Evolutionary conservation across 2,329 filamentous ascomycete species (phyloP), one percentile per base, ranked within the genome.

Genomic region (Mariannaea sp.): DNA sequence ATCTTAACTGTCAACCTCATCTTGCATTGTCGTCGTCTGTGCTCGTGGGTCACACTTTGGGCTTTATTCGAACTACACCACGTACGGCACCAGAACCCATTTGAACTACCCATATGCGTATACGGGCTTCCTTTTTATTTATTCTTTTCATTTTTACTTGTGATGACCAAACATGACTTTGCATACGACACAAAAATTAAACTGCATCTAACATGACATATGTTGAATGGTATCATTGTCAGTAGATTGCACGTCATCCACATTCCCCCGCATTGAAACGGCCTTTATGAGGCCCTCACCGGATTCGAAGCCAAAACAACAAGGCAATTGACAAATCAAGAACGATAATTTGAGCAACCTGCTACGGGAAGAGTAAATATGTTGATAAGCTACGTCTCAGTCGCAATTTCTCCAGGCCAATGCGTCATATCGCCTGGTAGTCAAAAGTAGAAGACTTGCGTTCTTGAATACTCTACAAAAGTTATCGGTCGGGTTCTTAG

Each of bases 381-480:
- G 36, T 27, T 45, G 49, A 52, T 52, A 35, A 41, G 42, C 20
- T 4, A 27, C 4, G 26, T 16, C 3, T 26, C 5, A 46, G 24
- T 52, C 49, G 49, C 29, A 35, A 46, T 47, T 40, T 41, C 49
- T 42, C 49, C 42, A 13, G 35, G 16, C 5, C 14, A 16, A 42
- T 16, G 20, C 49, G 27, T 41, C 35, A 52, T 52, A 17, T 13
- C 12, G 26, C 8, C 26, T 12, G 2, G 7, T n/a, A n/a, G n/a
- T n/a, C n/a, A n/a, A n/a, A n/a, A n/a, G n/a, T n/a, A n/a, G n/a
- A n/a, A n/a, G n/a, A n/a, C n/a, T n/a, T n/a, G n/a, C n/a, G n/a
- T n/a, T n/a, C n/a, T n/a, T n/a, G n/a, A n/a, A n/a, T n/a, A n/a
- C n/a, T n/a, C n/a, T n/a, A n/a, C n/a, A n/a, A n/a, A n/a, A n/a